Base-by-base conservation (phyloP, 108 stramenopile genomes). In the Parmales sp. region DNA sequence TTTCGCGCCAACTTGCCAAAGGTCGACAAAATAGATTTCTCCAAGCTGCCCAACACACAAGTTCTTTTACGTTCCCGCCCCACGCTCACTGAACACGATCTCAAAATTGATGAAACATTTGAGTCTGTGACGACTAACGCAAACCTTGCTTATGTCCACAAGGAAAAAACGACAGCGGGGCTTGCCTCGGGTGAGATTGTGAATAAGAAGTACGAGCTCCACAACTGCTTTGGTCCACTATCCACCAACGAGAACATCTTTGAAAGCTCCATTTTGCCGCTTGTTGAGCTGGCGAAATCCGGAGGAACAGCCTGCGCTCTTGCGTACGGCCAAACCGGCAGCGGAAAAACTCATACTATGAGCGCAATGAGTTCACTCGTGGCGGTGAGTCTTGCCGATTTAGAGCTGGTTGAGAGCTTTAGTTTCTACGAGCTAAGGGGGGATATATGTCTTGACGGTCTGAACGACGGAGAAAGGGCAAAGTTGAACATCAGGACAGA, bases 271-370 rank as follows among this genome's bases (percentile, higher is more conserved):
- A 43, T 8, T 8, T 43, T 16, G 41, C 5, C n/a, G n/a, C n/a
- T n/a, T n/a, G n/a, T n/a, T n/a, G n/a, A n/a, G n/a, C n/a, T n/a
- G n/a, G n/a, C n/a, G n/a, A n/a, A n/a, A n/a, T n/a, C n/a, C n/a
- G n/a, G n/a, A n/a, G n/a, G n/a, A n/a, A n/a, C n/a, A n/a, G 54
- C 31, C 36, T 60, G 31, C 26, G 31, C 36, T 13, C 4, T 60
- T 1, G 54, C 54, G 3, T 60, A 60, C 54, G 54, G 54, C 4
- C 54, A 60, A 31, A 60, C 54, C 3, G 54, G 54, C 26, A 13
- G 31, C 54, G 54, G 54, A 34, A 60, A 60, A 20, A 60, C 54
- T 5, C 54, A 60, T 34, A 60, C 54, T 13, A 60, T 60, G 11
- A 13, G 13, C 13, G 31, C 29, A 28, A 60, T 60, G 31, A 60